Conservation (phyloP, 1,139 yeast species). For the Hemisphaericaspora xylanilytica region DNA sequence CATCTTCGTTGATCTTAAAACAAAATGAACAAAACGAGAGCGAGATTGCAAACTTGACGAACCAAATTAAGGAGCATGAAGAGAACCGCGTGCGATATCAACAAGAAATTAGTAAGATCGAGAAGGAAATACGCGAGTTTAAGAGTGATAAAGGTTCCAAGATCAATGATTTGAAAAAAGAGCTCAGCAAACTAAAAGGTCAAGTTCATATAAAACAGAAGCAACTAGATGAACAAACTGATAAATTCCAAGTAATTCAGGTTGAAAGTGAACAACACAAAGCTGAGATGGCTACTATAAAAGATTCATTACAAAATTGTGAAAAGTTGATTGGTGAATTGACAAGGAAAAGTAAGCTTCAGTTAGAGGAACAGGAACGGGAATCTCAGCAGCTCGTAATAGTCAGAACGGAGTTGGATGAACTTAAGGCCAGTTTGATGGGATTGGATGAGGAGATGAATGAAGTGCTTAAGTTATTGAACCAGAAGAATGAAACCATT, state of each 20-base stretch:
- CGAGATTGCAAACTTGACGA: constrained; percentile 49
- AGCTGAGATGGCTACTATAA: constrained; percentile 50
- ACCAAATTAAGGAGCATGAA: constrained; percentile 36
- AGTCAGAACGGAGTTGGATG: constrained; percentile 48
- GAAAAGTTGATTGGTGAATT: constrained; percentile 39
- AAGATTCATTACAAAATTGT: constrained; percentile 40
- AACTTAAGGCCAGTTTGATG: constrained; percentile 59
- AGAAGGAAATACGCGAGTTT: constrained; percentile 81
- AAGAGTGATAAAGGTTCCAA: constrained; percentile 77
- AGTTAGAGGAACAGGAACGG: constrained; percentile 27
- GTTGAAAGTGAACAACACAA: constrained; percentile 69
- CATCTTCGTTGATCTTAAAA: constrained; percentile 54
- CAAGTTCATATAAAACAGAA: constrained; percentile 40
- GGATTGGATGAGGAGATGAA: constrained; percentile 79
- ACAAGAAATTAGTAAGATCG: constrained; percentile 54
- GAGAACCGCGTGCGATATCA: constrained; percentile 23
- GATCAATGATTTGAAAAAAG: constrained; percentile 62
- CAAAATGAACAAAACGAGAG: constrained; percentile 47
- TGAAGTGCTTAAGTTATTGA: constrained; percentile 55
- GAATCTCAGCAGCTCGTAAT: constrained; percentile 30
- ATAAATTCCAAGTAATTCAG: constrained; percentile 60
- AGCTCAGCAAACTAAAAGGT: constrained; percentile 42
- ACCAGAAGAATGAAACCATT: constrained; percentile 49
- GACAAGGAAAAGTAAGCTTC: constrained; percentile 26
- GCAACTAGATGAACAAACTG: constrained; percentile 47